A percentile compares a stretch with the other conserved stretches of the same genome.
phyloP scores from a whole-genome alignment of 140 eudicot genomes.

The Flaveria floridana region DNA sequence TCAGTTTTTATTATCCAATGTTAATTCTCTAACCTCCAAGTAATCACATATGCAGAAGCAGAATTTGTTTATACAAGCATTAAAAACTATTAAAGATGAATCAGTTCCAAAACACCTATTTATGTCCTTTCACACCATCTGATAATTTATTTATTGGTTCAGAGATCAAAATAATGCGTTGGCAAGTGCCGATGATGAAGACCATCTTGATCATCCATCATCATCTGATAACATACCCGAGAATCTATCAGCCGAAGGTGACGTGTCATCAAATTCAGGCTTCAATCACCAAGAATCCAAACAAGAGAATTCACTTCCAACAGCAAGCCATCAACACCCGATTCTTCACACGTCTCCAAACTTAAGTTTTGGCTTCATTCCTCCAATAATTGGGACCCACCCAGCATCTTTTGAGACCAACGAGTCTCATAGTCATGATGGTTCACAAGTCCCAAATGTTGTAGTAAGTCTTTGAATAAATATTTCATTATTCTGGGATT shows the following conservation, averaged over 20 bases:
- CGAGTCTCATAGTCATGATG: slow-evolving; percentile 62
- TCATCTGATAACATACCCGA: slow-evolving; percentile 53
- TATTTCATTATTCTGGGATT: neutral
- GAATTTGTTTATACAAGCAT: neutral
- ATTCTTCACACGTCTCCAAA: slow-evolving; percentile 50
- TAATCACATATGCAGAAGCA: neutral
- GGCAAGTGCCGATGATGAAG: slow-evolving; percentile 42
- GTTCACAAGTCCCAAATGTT: slow-evolving; percentile 57
- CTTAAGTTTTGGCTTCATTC: slow-evolving; percentile 54
- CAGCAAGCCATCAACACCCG: slow-evolving; percentile 53
- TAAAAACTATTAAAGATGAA: neutral
- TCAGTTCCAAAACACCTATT: slow-evolving; percentile 2
- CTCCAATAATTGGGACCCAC: slow-evolving; percentile 50
- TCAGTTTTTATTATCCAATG: neutral
- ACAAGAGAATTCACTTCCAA: slow-evolving; percentile 42
- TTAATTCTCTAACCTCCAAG: neutral
- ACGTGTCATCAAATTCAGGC: slow-evolving; percentile 43
- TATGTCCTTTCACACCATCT: slow-evolving; percentile 1
- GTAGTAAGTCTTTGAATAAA: slow-evolving; percentile 49
- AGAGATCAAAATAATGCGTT: slow-evolving; percentile 46
- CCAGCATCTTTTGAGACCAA: slow-evolving; percentile 50
- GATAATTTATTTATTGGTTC: slow-evolving; percentile 33
- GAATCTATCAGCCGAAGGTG: slow-evolving; percentile 47
- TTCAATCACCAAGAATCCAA: slow-evolving; percentile 52
- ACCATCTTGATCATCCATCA: slow-evolving; percentile 46